Evolutionary conservation across 257 asterid genomes (phyloP).

Genomic region (Salvia hispanica): DNA sequence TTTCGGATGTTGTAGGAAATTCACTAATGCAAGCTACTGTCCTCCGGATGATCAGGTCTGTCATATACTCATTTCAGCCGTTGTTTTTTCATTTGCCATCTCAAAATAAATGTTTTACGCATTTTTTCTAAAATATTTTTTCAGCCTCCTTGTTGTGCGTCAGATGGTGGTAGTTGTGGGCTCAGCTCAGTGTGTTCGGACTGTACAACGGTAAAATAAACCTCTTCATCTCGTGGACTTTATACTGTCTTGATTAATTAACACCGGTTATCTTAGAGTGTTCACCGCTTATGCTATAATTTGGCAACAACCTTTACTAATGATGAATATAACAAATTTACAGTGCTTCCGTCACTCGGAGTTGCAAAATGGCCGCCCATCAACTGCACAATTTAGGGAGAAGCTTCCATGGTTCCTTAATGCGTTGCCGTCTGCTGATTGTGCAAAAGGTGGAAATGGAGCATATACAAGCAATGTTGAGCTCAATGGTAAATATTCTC

Average conservation of each 20-base stretch:
- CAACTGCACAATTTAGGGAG: conserved; percentile 75
- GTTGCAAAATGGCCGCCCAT: conserved; percentile 80
- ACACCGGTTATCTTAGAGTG: background rate
- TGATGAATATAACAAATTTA: conserved; percentile 40
- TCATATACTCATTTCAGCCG: background rate
- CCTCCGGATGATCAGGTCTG: conserved; percentile 96
- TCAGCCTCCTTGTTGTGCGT: conserved; percentile 96
- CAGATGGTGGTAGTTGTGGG: conserved; percentile 66
- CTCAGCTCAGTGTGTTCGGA: conserved; percentile 69
- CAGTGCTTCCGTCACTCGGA: conserved; percentile 97
- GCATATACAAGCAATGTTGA: conserved; percentile 86
- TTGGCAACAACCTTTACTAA: too few relatives aligned
- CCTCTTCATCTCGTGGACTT: background rate
- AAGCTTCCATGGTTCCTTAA: conserved; percentile 95
- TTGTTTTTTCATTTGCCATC: background rate
- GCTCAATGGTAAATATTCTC: conserved; percentile 59
- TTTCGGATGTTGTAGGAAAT: conserved; percentile 95
- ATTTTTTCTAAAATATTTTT: conserved; percentile 28
- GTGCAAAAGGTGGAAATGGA: conserved; percentile 98
- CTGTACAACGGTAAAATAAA: conserved; percentile 83
- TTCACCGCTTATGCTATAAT: background rate
- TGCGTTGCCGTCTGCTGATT: conserved; percentile 94
- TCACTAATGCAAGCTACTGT: conserved; percentile 80
- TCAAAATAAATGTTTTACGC: conserved; percentile 5
- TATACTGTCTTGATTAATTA: background rate